Evolutionary conservation across 176 grass and related monocot genomes (phyloP), one percentile per base, ranked within the genome.

Genomic region (Raddia distichophylla): DNA sequence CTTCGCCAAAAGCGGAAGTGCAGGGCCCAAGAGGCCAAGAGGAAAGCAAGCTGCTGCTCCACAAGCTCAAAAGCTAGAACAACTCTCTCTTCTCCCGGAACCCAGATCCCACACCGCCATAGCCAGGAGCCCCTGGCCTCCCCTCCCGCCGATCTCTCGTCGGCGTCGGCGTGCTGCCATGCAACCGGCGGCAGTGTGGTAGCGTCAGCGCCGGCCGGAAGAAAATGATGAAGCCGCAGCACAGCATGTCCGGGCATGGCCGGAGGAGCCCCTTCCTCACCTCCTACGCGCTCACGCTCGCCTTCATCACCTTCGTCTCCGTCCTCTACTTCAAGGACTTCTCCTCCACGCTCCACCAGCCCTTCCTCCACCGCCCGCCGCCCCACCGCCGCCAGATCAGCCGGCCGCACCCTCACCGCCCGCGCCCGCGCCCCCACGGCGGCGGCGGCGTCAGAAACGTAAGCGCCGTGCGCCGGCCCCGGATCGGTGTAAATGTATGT

Each of bases 271-370:
- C 78, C 35, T 81, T 84, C 54, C 14, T 97, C 32, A 86, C 89
- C 47, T 92, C 91, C 1, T 97, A 94, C 67, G 79, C 89, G 67
- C 71, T 94, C 56, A 92, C 83, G 43, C 60, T 97, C 14, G 78
- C 84, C 82, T 97, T 97, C 87, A 82, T 97, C 76, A 86, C 89
- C 81, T 94, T 94, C 82, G 91, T 91, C 34, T 84, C 87, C 80
- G 8, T 94, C 44, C 87, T 97, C 49, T 91, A 97, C 79, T 91
- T 91, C 70, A 87, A 94, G 91, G 94, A 94, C 75, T 86, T 97
- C 87, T 82, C 80, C 18, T 90, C 87, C 73, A 90, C 86, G 67
- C 91, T 93, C 32, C 85, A 84, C 74, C 67, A 67, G 53, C 91
- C 87, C 3, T 91, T 94, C 81, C 86, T 86, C 22, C n/a, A 42